A percentile compares a stretch with the other conserved stretches of the same genome.
phyloP scores from a whole-genome alignment of 768 basidiomycete species.

The Suillus ampliporus region DNA sequence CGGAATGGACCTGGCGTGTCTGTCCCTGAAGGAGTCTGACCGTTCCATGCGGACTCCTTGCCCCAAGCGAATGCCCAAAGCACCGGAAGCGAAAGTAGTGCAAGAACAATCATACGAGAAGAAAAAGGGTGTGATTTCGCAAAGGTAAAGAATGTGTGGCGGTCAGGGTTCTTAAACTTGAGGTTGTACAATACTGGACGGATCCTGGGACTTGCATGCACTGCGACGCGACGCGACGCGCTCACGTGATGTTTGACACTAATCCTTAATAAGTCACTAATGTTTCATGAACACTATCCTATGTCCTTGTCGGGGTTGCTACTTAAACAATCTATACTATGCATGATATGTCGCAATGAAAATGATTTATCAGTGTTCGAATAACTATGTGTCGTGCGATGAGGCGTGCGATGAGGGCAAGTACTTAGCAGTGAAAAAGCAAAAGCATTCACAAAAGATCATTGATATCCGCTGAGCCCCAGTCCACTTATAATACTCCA shows the following conservation, averaged over 20 bases:
- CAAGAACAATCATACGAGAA: conserved; percentile 5
- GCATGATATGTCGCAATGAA: conserved; percentile 37
- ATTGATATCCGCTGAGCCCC: conserved; percentile 4
- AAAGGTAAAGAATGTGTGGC: neutral
- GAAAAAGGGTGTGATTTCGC: neutral
- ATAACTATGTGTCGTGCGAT: conserved; percentile 20
- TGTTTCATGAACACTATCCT: conserved; percentile 14
- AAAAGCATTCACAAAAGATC: conserved; percentile 3
- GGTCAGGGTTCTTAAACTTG: neutral
- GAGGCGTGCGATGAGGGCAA: neutral
- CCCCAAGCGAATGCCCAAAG: conserved; percentile 16
- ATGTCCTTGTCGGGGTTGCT: conserved; percentile 31
- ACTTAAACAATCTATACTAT: conserved; percentile 40
- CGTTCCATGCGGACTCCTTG: conserved; percentile 70
- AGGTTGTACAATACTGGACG: too few species aligned
- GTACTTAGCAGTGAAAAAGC: conserved; percentile 2
- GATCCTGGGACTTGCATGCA: too few species aligned
- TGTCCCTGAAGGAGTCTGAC: conserved; percentile 56
- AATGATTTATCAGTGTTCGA: conserved; percentile 29
- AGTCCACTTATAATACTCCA: conserved; percentile 17
- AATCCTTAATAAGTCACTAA: neutral
- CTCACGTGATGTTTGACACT: conserved; percentile 28
- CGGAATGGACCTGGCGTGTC: conserved; percentile 53
- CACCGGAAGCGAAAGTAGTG: conserved; percentile 15
- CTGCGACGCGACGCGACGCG: conserved; percentile 9